Conservation (phyloP, 2,329 filamentous ascomycete species). For the Bipolaris victoriae region DNA sequence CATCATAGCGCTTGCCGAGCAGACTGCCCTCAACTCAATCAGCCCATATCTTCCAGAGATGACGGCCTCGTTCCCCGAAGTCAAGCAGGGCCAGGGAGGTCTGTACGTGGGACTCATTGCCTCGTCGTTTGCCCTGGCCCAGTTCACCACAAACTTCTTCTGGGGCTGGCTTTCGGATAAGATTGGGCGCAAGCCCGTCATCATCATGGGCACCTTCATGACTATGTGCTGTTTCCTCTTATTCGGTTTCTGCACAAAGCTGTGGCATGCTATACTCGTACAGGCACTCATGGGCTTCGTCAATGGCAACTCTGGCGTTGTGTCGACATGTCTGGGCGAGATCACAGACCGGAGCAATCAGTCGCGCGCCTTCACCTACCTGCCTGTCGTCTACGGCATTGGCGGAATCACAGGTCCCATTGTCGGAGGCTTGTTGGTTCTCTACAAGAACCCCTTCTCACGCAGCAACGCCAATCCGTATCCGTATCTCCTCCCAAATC, state of each 20-base stretch:
- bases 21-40: constrained; percentile 96
- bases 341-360: constrained; percentile 96
- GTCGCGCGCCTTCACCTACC: constrained; percentile 88
- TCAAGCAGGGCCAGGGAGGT: constrained; percentile 73
- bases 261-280: constrained; percentile 84
- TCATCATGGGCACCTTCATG: constrained; percentile 80
- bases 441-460: constrained; percentile 63
- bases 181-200: constrained; percentile 81
- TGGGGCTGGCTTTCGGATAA: constrained; percentile 86
- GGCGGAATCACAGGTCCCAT: constrained; percentile 92
- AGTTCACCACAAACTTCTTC: constrained; percentile 89
- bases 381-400: constrained; percentile 94
- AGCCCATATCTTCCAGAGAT: constrained; percentile 93
- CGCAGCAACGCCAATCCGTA: constrained; percentile 63
- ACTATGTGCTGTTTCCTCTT: constrained; percentile 80
- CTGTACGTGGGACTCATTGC: constrained; percentile 90
- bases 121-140: constrained; percentile 88
- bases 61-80: constrained; percentile 83
- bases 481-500: constrained; percentile 85
- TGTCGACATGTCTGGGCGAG: constrained; percentile 92
- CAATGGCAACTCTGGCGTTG: constrained; percentile 93
- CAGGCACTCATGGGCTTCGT: constrained; percentile 90
- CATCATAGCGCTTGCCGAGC: constrained; percentile 87
- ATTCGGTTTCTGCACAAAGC: constrained; percentile 83
- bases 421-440: constrained; percentile 83